Base-by-base conservation (phyloP, 75 land plant genomes). In the Ceratopteris richardii region DNA sequence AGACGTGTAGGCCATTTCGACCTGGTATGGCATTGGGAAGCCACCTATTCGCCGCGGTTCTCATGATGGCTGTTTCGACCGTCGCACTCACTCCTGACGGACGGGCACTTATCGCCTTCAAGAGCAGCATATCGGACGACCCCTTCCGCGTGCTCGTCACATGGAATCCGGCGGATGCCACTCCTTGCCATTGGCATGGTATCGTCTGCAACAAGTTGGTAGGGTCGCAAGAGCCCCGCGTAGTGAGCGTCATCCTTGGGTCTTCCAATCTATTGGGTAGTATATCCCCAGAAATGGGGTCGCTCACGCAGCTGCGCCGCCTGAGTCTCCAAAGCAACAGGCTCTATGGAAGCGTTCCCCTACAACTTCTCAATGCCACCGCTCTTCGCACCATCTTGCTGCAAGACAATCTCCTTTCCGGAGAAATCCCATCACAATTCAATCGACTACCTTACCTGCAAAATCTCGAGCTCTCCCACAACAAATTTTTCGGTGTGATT, bases 261-360 rank as follows among this genome's bases (percentile, higher is more conserved):
- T 18, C 19, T 9, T 19, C 10, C 12, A 22, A 51, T 36, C 51
- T 82, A 21, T 26, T 21, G 0, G 62, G 62, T 23, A 50, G 71
- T 7, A 29, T 87, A 48, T 37, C 67, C 22, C 79, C 85, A 1
- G 77, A 84, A 7, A 69, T 84, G 57, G 73, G 72, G 29, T 19
- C 47, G 20, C 72, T 83, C 50, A 44, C 56, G 24, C 29, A 58
- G 0, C 83, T 84, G 23, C 60, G 31, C 5, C 42, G 58, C 20
- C 78, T 84, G 42, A 78, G 81, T 56, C 85, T 91, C 57, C 91
- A 82, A 44, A 72, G 65, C 57, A 91, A 91, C 55, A 48, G 42
- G 48, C 62, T 80, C 73, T 56, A 73, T 27, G 70, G 93, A 9
- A 61, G 88, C 7, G 66, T 88, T n/a, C 93, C 93, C 17, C 1